Conservation (phyloP, 345 rosid species). For the Capsella bursapastoris region DNA sequence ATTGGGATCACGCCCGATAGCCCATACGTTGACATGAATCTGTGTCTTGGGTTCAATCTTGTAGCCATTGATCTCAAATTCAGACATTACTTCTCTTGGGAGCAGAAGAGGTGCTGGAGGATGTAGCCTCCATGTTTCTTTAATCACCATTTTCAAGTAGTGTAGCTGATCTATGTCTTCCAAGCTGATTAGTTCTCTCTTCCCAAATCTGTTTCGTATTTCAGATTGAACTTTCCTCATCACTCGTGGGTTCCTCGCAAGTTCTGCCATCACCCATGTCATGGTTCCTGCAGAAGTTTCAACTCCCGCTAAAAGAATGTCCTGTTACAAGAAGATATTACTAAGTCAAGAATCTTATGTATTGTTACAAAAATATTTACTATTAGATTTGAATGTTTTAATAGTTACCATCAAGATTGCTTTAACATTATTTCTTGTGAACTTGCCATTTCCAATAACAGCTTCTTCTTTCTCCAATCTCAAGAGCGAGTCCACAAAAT, state of each 20-base stretch:
- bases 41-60: slow-evolving; percentile 43
- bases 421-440: slow-evolving; percentile 42
- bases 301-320: slow-evolving; percentile 30
- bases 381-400: no score
- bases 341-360: background rate
- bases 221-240: slow-evolving; percentile 54
- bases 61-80: slow-evolving; percentile 45
- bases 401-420: slow-evolving; percentile 41
- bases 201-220: slow-evolving; percentile 40
- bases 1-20: slow-evolving; percentile 54
- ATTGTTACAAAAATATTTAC: background rate
- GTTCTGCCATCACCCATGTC: slow-evolving; percentile 56
- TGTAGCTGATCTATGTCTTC: slow-evolving; percentile 38
- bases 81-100: slow-evolving; percentile 53
- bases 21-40: slow-evolving; percentile 55
- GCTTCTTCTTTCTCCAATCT: slow-evolving; percentile 39
- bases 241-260: slow-evolving; percentile 43
- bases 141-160: slow-evolving; percentile 51
- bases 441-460: slow-evolving; percentile 24
- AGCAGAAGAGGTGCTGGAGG: slow-evolving; percentile 49
- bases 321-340: slow-evolving; percentile 32
- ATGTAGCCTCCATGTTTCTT: slow-evolving; percentile 59
- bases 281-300: slow-evolving; percentile 30
- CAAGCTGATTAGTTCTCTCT: slow-evolving; percentile 34
- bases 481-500: slow-evolving; percentile 42